Base-by-base conservation (phyloP, 2,329 filamentous ascomycete species). In the Paramyrothecium sp. region DNA sequence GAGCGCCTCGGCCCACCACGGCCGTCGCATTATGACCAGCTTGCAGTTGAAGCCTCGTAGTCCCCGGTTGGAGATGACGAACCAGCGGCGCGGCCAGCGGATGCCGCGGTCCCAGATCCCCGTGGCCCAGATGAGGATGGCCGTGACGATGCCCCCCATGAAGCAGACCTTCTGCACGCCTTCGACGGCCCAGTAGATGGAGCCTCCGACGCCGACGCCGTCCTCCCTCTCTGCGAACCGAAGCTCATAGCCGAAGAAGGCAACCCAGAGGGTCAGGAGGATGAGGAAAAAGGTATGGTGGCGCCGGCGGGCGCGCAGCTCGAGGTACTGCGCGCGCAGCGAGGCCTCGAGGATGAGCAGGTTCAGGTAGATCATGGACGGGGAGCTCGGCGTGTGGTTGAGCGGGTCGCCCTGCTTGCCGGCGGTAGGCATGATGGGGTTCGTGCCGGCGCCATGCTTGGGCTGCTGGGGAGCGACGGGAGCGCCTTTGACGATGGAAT, bases 211-310 rank as follows among this genome's bases (percentile, higher is more conserved):
- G 41, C 94, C 94, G 63, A 85, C 87, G 63, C 94, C 94, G 78
- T 98, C 94, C 73, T 97, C 94, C 63, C 94, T 87, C n/a, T 93
- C 93, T n/a, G 92, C 90, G 63, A 98, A 84, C 79, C 96, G 98
- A 52, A 98, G 84, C 12, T 91, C 89, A 74, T 97, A 97, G 62
- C 87, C 87, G 75, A 97, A 98, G 67, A 89, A 89, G 60, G 85
- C 76, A 51, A 92, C 88, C 95, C 95, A 99, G 26, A 89, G 69
- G 3, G 84, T 84, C 26, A 99, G 83, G 12, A 96, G 80, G 19
- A 89, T 82, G 21, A 98, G 80, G 69, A 98, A 96, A 75, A 98
- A 96, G 2, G 92, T 93, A 73, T 99, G 94, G 67, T 97, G 91
- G 17, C 95, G 89, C 51, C 92, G 85, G 47, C 95, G 89, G 51